Base-by-base conservation (phyloP, 148 eudicot species). In the Polygonum aviculare region DNA sequence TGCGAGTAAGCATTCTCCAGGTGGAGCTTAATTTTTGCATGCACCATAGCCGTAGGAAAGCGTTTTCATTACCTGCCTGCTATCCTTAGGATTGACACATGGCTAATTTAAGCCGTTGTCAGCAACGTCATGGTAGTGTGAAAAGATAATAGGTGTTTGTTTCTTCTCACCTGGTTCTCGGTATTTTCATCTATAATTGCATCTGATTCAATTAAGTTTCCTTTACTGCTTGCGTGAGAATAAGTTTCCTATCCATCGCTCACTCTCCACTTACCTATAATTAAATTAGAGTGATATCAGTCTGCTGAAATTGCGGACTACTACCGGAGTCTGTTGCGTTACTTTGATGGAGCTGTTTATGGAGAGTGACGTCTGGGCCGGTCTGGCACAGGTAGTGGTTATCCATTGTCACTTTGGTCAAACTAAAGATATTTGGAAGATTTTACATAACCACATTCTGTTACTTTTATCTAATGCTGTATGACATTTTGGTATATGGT, bases 1-100 rank as follows among this genome's bases (percentile, higher is more conserved):
- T 94, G 73, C 96, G 93, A 77, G 96, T 88, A 79, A 92, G 96
- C 72, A 91, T 92, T 50, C 75, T 94, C 95, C 92, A 90, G 88
- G 93, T 90, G 50, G 41, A 67, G 41, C 18, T 65, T 35, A 14
- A 35, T 15, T 36, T 36, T 67, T 67, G 72, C 72, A 67, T 63
- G 36, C 35, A 22, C 26, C 67, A 60, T 60, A 55, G 62, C n/a
- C 62, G 10, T 31, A 63, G 70, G 70, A 33, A 63, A 33, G 40
- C 63, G 35, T 63, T 33, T 63, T 63, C 40, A 63, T 12, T 63
- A 33, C 39, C 15, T 35, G 6, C 16, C 15, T 35, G 18, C 15
- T 31, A 63, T 63, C 40, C 40, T 63, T 39, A 33, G 3, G 33
- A 35, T n/a, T 36, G 72, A 67, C 72, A 67, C 44, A 14, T 67